Percentiles rank a stretch among this genome's conserved stretches.
Evolutionary conservation across 352 stramenopile species (phyloP).

Genomic region (Globisporangium perplexum): DNA sequence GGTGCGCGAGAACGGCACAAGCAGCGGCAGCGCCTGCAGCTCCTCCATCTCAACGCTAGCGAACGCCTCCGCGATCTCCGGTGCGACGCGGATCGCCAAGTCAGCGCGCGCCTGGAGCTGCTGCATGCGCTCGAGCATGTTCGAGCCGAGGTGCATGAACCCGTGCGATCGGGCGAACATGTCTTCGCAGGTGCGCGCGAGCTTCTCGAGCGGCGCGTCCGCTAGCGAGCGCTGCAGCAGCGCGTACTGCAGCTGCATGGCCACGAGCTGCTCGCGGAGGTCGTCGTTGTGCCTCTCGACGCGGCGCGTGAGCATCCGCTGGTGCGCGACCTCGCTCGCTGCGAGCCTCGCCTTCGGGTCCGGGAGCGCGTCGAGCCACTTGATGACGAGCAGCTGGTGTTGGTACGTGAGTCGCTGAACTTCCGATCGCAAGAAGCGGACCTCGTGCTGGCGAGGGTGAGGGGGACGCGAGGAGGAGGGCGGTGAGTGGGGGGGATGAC

Average conservation of each 20-base stretch:
- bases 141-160: constrained; percentile 18
- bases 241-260: constrained; percentile 55
- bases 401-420: constrained; percentile 22
- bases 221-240: constrained; percentile 37
- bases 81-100: constrained; percentile 17
- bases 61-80: constrained; percentile 30
- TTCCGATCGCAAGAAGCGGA: neutral
- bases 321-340: constrained; percentile 42
- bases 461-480: too few relatives aligned
- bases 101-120: constrained; percentile 33
- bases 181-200: constrained; percentile 23
- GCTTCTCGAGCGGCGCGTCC: constrained; percentile 32
- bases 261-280: constrained; percentile 41
- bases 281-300: constrained; percentile 42
- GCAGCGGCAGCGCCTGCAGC: constrained; percentile 15
- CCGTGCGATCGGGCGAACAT: constrained; percentile 41
- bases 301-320: constrained; percentile 36
- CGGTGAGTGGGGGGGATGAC: neutral
- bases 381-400: constrained; percentile 27
- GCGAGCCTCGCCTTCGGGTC: constrained; percentile 27
- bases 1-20: constrained; percentile 39
- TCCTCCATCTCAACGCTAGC: constrained; percentile 21
- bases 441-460: neutral
- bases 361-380: constrained; percentile 35
- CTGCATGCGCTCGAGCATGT: constrained; percentile 13